A percentile compares a stretch with the other conserved stretches of the same genome.
phyloP scores from a whole-genome alignment of 1,284 basidiomycete species.

The Pulchroboletus neoregius region DNA sequence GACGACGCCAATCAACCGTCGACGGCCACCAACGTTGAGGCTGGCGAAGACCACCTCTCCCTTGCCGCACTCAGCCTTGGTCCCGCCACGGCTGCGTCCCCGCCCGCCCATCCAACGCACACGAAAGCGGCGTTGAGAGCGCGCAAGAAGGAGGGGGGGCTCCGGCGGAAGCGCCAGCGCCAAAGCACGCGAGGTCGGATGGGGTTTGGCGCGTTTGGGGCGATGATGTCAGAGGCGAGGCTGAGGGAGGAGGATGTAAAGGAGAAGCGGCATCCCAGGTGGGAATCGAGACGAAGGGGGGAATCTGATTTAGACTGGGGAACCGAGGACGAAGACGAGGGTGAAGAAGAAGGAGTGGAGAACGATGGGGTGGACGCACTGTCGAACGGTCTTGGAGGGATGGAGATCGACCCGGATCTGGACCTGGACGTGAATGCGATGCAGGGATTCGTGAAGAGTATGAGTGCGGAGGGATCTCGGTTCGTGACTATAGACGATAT shows the following conservation, averaged over 20 bases:
- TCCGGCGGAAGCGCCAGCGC: conserved; percentile 30
- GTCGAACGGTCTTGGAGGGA: conserved; percentile 41
- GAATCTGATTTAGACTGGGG: conserved; percentile 77
- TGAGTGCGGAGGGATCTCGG: conserved; percentile 44
- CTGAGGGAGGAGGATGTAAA: conserved; percentile 37
- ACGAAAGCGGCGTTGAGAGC: conserved; percentile 15
- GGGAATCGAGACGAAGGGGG: conserved; percentile 50
- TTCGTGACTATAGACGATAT: conserved; percentile 67
- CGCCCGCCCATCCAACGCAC: no score
- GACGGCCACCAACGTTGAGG: neutral
- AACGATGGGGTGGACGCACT: conserved; percentile 37
- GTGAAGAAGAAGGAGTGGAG: conserved; percentile 6
- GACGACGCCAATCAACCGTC: neutral
- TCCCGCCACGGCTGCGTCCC: neutral
- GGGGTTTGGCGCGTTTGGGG: conserved; percentile 50
- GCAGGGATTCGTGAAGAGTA: conserved; percentile 51
- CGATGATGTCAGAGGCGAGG: conserved; percentile 52
- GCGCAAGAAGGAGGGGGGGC: conserved; percentile 26
- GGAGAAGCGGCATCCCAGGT: conserved; percentile 38
- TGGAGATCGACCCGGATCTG: conserved; percentile 59
- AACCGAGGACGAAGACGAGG: conserved; percentile 38
- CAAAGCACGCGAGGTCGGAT: conserved; percentile 15
- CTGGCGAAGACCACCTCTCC: neutral
- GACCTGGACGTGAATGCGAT: conserved; percentile 48
- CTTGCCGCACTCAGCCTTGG: conserved; percentile 17